Conservation (phyloP, 345 rosid genomes). For the Eucalyptus victrix region DNA sequence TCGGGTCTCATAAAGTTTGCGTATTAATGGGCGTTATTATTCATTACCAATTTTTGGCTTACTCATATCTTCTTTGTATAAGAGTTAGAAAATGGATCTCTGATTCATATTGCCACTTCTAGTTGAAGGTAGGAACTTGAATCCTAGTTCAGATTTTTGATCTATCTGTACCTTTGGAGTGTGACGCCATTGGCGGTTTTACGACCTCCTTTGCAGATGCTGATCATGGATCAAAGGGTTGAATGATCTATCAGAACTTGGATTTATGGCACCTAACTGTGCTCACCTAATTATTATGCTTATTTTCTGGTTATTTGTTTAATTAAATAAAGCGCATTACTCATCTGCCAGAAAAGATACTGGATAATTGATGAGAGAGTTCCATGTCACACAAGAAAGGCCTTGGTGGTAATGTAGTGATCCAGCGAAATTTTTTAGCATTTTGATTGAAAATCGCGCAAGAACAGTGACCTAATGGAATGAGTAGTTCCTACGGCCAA, state of each 20-base stretch:
- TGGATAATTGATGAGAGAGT: neutral
- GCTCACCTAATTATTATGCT: neutral
- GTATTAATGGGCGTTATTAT: neutral
- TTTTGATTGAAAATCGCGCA: neutral
- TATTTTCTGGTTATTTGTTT: neutral
- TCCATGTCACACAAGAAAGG: neutral
- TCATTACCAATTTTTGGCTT: neutral
- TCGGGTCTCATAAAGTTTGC: neutral
- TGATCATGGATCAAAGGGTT: neutral
- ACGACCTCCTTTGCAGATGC: neutral
- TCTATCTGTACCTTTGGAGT: neutral
- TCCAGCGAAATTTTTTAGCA: neutral
- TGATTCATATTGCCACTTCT: neutral
- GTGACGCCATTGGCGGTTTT: neutral
- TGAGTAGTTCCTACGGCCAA: neutral
- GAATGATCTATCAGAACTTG: neutral
- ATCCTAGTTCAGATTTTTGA: neutral
- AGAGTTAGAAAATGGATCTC: neutral
- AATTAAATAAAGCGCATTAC: neutral
- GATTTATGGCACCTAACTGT: neutral
- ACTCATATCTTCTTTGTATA: neutral
- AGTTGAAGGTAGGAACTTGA: neutral
- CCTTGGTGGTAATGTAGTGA: neutral
- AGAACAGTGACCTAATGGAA: neutral
- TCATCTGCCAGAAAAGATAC: neutral